Conservation (phyloP, 352 stramenopile genomes). For the Phytophthora sp. region DNA sequence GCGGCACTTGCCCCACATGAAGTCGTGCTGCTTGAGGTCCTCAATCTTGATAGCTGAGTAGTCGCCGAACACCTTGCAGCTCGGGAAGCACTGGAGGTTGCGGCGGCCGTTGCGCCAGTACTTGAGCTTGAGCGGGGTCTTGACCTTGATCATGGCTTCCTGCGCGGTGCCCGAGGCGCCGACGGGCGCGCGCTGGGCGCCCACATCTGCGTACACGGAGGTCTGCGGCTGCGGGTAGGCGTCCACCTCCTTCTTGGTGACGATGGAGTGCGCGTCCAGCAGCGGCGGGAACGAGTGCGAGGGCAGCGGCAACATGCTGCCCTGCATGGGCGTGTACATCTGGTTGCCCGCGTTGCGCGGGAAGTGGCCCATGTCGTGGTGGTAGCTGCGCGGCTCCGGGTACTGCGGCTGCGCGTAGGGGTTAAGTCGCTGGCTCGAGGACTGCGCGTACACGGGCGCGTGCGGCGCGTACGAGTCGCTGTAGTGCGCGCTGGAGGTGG, state of each 20-base stretch:
- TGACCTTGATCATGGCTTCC: conserved; percentile 89
- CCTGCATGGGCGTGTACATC: conserved; percentile 37
- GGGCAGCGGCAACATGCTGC: conserved; percentile 28
- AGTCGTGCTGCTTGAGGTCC: conserved; percentile 89
- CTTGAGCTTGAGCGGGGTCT: conserved; percentile 85
- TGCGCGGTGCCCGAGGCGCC: conserved; percentile 47
- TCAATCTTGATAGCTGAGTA: conserved; percentile 91
- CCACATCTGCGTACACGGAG: conserved; percentile 14
- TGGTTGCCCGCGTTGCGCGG: conserved; percentile 23
- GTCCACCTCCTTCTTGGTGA: conserved; percentile 49
- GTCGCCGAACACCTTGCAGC: conserved; percentile 90
- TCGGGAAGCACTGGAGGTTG: conserved; percentile 91
- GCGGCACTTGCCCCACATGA: conserved; percentile 91
- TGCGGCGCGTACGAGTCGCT: conserved; percentile 44
- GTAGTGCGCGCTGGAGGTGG: conserved; percentile 27
- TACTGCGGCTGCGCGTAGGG: conserved; percentile 33
- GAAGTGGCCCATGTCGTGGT: conserved; percentile 41
- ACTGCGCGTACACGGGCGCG: conserved; percentile 26
- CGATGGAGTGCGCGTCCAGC: conserved; percentile 36
- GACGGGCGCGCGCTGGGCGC: not conserved
- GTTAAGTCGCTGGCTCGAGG: conserved; percentile 19
- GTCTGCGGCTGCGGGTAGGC: conserved; percentile 29
- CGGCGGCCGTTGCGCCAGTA: conserved; percentile 92
- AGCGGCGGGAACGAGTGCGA: conserved; percentile 68
- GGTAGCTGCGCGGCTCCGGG: conserved; percentile 23